Percentiles rank a stretch among this genome's conserved stretches.
Evolutionary conservation across 148 eudicot species (phyloP).

Genomic region (Camellia sinensis): DNA sequence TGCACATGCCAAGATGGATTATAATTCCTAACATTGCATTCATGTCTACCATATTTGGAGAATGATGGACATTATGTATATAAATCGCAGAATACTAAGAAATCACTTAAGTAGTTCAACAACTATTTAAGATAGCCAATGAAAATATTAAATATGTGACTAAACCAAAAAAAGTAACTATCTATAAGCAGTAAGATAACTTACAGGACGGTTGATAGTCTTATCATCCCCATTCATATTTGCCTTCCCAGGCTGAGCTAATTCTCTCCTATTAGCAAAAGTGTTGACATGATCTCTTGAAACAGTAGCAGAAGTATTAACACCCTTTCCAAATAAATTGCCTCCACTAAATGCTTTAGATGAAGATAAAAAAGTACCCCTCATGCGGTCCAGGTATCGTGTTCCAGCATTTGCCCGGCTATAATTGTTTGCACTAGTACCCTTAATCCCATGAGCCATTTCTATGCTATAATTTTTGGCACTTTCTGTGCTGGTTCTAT

Average conservation of each 20-base stretch:
- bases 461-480: constrained; percentile 45
- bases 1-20: not conserved
- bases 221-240: constrained; percentile 53
- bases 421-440: constrained; percentile 43
- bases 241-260: constrained; percentile 41
- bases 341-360: constrained; percentile 83
- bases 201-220: constrained; percentile 48
- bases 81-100: not conserved
- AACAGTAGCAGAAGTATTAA: constrained; percentile 37
- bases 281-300: constrained; percentile 57
- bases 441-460: constrained; percentile 45
- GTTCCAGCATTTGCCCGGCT: constrained; percentile 69
- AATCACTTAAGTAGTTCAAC: not conserved
- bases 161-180: not conserved
- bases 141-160: constrained; percentile 4
- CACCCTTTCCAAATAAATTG: constrained; percentile 71
- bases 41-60: not conserved
- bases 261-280: constrained; percentile 53
- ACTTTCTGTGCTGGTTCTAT: constrained; percentile 43
- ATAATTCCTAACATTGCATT: not conserved
- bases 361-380: constrained; percentile 79
- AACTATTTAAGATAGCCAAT: not conserved
- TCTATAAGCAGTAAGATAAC: constrained; percentile 26
- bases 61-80: not conserved
- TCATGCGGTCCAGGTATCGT: constrained; percentile 85